Evolutionary conservation across 2,329 filamentous ascomycete genomes (phyloP), one percentile per base, ranked within the genome.

Genomic region (Nannizziopsis barbatae): DNA sequence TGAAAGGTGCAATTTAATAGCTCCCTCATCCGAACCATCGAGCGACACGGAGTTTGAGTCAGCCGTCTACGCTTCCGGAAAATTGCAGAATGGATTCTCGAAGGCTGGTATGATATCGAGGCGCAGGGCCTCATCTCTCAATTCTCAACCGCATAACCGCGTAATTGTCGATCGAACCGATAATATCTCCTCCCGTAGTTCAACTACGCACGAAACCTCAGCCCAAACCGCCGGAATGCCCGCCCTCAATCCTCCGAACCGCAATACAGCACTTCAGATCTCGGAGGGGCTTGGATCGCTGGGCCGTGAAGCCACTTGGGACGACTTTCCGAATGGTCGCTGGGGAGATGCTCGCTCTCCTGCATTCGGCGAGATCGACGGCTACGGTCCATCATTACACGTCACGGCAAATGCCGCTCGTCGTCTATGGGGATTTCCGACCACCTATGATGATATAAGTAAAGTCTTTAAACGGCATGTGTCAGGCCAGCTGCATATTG

Each of bases 341-440:
- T 96, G 90, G 81, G 90, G 90, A 62, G 90, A 95, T 60, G 86
- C 89, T 3, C 79, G 90, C 45, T 95, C 88, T 2, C 88, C 88
- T 1, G 90, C 90, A 0, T 96, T 94, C 62, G 90, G 90, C 59
- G 88, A 95, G 65, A 95, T 95, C 51, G 89, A 96, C 61, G 90
- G 90, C n/a, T 96, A 96, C 62, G 92, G 92, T 9, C 88, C 93
- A n/a, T 92, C 84, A 49, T 73, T 98, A 35, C 92, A 95, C 69
- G 86, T 95, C 62, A 86, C 85, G 0, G 80, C 86, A n/a, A 76
- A 81, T 2, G 81, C 89, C 61, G 92, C 92, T 10, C 77, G 90
- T 55, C 76, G 78, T 55, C 74, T 95, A 30, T 98, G 92, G 92
- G 87, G 86, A 17, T 74, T 83, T 51, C 92, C 92, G 0, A 78